A percentile compares a stretch with the other conserved stretches of the same genome.
Conservation (phyloP, 2,329 filamentous ascomycete species). For the Aspergillus amoenus region DNA sequence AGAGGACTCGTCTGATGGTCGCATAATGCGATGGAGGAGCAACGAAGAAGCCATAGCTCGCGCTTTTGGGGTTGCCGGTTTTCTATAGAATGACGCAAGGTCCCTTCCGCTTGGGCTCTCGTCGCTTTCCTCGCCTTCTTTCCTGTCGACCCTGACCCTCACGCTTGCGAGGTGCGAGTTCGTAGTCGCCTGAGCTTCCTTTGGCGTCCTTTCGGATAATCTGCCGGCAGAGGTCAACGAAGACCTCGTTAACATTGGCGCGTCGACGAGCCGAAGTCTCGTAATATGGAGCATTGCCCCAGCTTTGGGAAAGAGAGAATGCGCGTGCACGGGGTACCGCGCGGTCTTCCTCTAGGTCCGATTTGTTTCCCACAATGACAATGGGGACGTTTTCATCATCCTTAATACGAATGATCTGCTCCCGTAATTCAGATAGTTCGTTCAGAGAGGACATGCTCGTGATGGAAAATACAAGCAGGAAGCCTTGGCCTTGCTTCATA, state of each 20-base stretch:
- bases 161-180: constrained; percentile 32
- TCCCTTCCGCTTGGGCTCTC: constrained; percentile 32
- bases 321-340: constrained; percentile 74
- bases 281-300: constrained; percentile 86
- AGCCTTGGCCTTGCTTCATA: constrained; percentile 92
- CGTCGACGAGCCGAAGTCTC: constrained; percentile 80
- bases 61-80: not conserved
- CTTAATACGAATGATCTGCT: constrained; percentile 90
- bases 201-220: constrained; percentile 70
- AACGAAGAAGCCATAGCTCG: not conserved
- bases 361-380: constrained; percentile 90
- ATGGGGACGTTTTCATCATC: constrained; percentile 82
- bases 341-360: constrained; percentile 82
- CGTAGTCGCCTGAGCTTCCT: constrained; percentile 31
- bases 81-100: constrained; percentile 42
- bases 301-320: constrained; percentile 80
- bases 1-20: not conserved
- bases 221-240: constrained; percentile 78
- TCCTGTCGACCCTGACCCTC: constrained; percentile 36
- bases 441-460: constrained; percentile 79
- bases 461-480: constrained; percentile 89
- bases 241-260: constrained; percentile 88
- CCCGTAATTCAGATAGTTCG: constrained; percentile 76
- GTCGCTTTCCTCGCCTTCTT: constrained; percentile 33
- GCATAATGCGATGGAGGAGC: constrained; percentile 1